Base-by-base conservation (phyloP, 371 early-diverging fungal species). In the Mortierella sp. region DNA sequence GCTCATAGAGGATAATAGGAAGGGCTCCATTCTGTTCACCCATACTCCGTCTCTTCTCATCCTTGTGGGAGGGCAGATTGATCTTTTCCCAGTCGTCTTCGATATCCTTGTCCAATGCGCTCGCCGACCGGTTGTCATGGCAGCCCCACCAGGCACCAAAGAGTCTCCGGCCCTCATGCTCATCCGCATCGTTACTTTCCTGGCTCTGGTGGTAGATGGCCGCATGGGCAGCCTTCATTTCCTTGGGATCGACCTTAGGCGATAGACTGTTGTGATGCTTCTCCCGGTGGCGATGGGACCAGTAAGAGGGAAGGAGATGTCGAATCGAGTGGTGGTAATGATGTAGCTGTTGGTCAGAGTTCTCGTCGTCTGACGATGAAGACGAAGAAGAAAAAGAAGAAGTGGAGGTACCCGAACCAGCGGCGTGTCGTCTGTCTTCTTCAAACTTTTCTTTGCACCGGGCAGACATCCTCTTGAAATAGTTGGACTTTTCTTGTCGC, bases 381-480 rank as follows among this genome's bases (percentile, higher is more conserved):
- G 69, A 64, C 50, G 29, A 66, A 37, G 10, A 45, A 50, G 24
- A 31, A 41, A 8, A 24, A 9, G 45, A 66, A 19, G n/a, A 3
- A 41, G 45, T 44, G 41, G 40, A 41, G n/a, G 66, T 7, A 19
- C 31, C 66, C 44, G 50, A 14, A 29, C 40, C 65, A 11, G 52
- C 39, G 19, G 26, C 2, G n/a, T 47, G 50, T 22, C 70, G 50
- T 29, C 44, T 66, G 50, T 77, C 77, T 14, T 74, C 68, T 13
- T 82, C 82, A 77, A 82, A 82, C 72, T 82, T 82, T 71, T 82
- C 69, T 39, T 82, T 70, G 75, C 74, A 74, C 3, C 77, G 77
- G n/a, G 29, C 65, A 24, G 82, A 74, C 82, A 82, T 82, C 31
- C 78, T 50, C 43, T 82, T 58, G 52, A 82, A 82, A 26, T 82